Base-by-base conservation (phyloP, 148 eudicot genomes). In the Drosera capensis region DNA sequence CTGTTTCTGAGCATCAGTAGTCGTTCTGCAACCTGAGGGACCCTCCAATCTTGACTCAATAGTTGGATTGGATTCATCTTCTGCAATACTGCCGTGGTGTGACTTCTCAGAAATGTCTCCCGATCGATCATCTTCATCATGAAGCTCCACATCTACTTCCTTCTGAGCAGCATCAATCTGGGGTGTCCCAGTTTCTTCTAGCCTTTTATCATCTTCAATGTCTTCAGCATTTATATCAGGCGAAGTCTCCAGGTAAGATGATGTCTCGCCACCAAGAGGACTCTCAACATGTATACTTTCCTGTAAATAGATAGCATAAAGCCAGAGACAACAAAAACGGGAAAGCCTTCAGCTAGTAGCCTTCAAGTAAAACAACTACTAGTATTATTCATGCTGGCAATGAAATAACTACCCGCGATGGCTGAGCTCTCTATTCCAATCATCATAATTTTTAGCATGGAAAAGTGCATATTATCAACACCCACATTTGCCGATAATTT, bases 171-270 rank as follows among this genome's bases (percentile, higher is more conserved):
- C 46, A 43, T 55, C 49, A 41, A 59, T 54, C 42, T 62, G 62
- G 55, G 51, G 56, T 45, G 56, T 42, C 37, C 55, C 24, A 42
- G 41, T n/a, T n/a, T n/a, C 59, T 47, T 65, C 74, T 57, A 60
- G 46, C 68, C 63, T 74, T 39, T 46, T 50, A 28, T 73, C 67
- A 35, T 56, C 71, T 23, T 62, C 70, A 51, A 51, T 68, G 20
- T 66, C 83, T 57, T 76, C 78, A 58, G 54, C 71, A 53, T 84
- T 82, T 29, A 45, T 57, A 25, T 77, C 77, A 18, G 62, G 71
- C 42, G 97, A 83, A 57, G 74, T 73, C 47, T 73, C 94, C 72
- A 80, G 64, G 71, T 78, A 78, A 15, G 93, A 75, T 45, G 94
- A 87, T 42, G 71, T 71, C 40, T 82, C 73, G 57, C 63, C 96